Evolutionary conservation across 2,329 filamentous ascomycete genomes (phyloP).

Genomic region (Penicillium sp.): DNA sequence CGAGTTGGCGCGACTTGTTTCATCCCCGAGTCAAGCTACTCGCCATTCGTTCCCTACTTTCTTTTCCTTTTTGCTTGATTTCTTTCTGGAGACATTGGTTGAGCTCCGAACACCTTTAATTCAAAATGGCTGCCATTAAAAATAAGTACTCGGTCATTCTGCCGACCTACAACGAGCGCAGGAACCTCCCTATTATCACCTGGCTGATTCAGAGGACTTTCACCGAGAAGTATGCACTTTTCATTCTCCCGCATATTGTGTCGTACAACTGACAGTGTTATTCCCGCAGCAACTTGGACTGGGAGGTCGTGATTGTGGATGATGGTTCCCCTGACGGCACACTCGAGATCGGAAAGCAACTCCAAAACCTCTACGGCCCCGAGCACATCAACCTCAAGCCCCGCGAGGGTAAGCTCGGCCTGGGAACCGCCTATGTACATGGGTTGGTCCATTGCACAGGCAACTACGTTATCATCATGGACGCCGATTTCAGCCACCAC

Average conservation of each 20-base stretch:
- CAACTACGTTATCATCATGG: constrained; percentile 99
- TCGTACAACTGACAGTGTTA: background rate
- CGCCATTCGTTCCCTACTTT: constrained; percentile 25
- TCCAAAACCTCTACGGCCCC: constrained; percentile 73
- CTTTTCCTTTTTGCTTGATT: constrained; percentile 6
- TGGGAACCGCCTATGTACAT: constrained; percentile 94
- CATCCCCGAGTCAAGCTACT: constrained; percentile 20
- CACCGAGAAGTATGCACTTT: constrained; percentile 64
- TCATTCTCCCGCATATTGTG: background rate
- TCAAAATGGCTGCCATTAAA: constrained; percentile 39
- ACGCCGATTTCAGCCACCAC: constrained; percentile 98
- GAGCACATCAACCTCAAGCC: constrained; percentile 77
- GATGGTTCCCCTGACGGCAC: constrained; percentile 96
- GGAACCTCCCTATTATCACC: constrained; percentile 90
- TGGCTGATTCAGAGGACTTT: constrained; percentile 94
- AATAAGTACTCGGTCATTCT: constrained; percentile 97
- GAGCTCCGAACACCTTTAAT: background rate
- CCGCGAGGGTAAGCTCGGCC: constrained; percentile 90
- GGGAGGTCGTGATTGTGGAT: constrained; percentile 97
- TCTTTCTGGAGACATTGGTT: constrained; percentile 11
- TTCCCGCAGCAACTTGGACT: constrained; percentile 71
- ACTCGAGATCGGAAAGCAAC: constrained; percentile 81
- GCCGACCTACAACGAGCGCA: constrained; percentile 97
- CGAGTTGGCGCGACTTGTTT: constrained; percentile 25
- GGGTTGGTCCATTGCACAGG: constrained; percentile 84